A percentile compares a stretch with the other conserved stretches of the same genome.
These are phyloP conservation scores for Neurospora sp. DNA, from an alignment of 495 filamentous ascomycete species.

Conservation along the genomic window DNA sequence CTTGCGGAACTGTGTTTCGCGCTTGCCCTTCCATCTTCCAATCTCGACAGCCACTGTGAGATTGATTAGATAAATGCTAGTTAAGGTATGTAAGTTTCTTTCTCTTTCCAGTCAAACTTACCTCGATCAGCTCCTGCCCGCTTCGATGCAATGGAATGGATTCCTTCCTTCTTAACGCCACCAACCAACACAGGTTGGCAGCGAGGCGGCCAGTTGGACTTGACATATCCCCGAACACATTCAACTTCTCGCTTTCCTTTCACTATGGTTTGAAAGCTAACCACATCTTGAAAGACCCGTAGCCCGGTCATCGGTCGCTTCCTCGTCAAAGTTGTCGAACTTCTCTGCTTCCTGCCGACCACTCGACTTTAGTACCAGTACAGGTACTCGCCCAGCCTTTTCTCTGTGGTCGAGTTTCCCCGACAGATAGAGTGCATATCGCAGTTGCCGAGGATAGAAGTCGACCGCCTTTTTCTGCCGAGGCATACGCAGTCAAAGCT, in stretches of 20 bases:
- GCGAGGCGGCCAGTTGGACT: neutral
- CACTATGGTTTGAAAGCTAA: neutral
- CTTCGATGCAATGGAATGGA: neutral
- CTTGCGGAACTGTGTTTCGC: conserved; percentile 12
- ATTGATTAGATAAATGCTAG: neutral
- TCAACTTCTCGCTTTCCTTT: neutral
- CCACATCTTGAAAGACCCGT: neutral
- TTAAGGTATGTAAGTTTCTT: neutral
- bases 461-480: neutral
- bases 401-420: neutral
- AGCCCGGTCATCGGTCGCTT: neutral
- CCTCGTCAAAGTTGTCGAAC: neutral
- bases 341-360: neutral
- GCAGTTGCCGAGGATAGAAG: neutral
- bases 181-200: neutral
- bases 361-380: neutral
- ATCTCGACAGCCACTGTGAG: neutral
- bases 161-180: neutral
- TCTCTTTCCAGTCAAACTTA: neutral
- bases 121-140: neutral
- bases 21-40: conserved; percentile 1
- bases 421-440: neutral
- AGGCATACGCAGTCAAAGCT: neutral
- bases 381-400: neutral
- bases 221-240: neutral